Percentiles rank a stretch among this genome's conserved stretches.
Evolutionary conservation across 2,329 filamentous ascomycete species (phyloP).

Genomic region (Fusarium guadeloupense): DNA sequence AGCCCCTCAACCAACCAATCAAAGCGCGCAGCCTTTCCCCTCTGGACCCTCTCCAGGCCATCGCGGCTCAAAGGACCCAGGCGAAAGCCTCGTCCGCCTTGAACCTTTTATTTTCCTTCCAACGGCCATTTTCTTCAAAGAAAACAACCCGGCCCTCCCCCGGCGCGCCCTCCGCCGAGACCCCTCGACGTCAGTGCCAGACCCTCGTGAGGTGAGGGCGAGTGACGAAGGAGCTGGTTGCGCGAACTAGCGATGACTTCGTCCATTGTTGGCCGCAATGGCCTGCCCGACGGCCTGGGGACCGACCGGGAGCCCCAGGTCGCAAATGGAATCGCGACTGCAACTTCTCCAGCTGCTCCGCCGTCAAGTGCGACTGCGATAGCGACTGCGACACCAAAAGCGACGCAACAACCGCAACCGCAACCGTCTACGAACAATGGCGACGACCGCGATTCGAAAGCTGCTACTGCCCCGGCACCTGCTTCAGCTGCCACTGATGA

Average conservation of each 20-base stretch:
- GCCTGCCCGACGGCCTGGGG: conserved; percentile 36
- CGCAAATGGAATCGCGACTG: conserved; percentile 28
- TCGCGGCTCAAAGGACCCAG: conserved; percentile 43
- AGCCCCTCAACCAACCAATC: conserved; percentile 34
- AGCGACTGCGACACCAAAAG: conserved; percentile 9
- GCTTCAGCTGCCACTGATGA: conserved; percentile 14
- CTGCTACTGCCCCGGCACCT: conserved; percentile 1
- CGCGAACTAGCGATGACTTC: conserved; percentile 68
- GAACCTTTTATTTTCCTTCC: conserved; percentile 42
- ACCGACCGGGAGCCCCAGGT: conserved; percentile 37
- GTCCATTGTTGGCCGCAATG: conserved; percentile 58
- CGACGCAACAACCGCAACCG: conserved; percentile 22
- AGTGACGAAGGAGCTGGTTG: conserved; percentile 66
- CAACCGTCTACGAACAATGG: conserved; percentile 22
- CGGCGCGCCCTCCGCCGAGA: conserved; percentile 34
- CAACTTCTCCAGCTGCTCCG: conserved; percentile 10
- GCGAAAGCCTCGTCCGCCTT: conserved; percentile 43
- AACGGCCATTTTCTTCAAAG: conserved; percentile 33
- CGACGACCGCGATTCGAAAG: conserved; percentile 24
- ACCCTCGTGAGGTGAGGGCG: conserved; percentile 37
- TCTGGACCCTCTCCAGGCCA: conserved; percentile 40
- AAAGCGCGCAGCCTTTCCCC: conserved; percentile 33
- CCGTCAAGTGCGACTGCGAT: conserved; percentile 22
- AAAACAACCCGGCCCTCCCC: conserved; percentile 25
- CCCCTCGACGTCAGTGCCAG: conserved; percentile 31